Conservation (phyloP, 257 asterid species). For the Solanum ossicruentum region DNA sequence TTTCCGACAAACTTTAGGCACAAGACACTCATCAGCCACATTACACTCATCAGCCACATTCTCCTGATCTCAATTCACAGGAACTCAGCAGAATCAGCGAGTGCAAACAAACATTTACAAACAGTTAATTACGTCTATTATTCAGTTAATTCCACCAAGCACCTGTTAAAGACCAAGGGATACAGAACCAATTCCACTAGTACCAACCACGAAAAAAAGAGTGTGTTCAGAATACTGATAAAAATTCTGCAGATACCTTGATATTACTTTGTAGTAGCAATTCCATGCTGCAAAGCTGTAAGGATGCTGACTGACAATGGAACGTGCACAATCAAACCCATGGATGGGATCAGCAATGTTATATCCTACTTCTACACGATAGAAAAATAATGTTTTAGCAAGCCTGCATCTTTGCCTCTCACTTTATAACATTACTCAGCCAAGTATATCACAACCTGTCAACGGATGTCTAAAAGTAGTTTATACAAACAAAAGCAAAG, state of each 20-base stretch:
- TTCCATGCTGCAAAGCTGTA: slow-evolving; percentile 83
- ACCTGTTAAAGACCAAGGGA: neutral
- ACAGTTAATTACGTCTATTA: neutral
- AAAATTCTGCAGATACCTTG: slow-evolving; percentile 24
- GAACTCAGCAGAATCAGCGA: neutral
- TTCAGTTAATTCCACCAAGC: neutral
- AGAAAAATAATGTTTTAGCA: neutral
- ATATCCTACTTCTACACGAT: slow-evolving; percentile 43
- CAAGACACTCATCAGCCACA: neutral
- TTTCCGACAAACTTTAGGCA: neutral
- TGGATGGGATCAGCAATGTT: slow-evolving; percentile 54
- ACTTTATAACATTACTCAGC: neutral
- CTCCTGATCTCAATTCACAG: neutral
- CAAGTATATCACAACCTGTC: neutral
- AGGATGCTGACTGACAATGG: slow-evolving; percentile 53
- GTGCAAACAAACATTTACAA: neutral
- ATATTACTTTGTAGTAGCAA: slow-evolving; percentile 67
- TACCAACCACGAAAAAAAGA: neutral
- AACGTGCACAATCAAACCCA: slow-evolving; percentile 61
- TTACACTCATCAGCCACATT: neutral
- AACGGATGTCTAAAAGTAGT: neutral
- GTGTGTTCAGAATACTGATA: neutral
- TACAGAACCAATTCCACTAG: neutral
- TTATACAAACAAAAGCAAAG: neutral
- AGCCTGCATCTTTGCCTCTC: neutral